Conservation (phyloP, 2,329 filamentous ascomycete genomes). For the Epichloe festucae region DNA sequence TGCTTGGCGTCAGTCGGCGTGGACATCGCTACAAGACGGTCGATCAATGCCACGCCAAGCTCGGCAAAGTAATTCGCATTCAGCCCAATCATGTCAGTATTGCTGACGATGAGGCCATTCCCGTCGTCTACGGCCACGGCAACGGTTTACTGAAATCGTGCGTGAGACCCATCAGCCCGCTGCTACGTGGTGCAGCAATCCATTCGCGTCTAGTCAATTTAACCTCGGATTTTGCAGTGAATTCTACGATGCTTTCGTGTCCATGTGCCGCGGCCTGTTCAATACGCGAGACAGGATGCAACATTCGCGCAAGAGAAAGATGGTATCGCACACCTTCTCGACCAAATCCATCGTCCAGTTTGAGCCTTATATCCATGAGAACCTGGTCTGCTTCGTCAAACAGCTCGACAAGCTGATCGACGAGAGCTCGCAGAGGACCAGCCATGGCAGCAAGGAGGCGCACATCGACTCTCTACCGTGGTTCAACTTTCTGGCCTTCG, state of each 20-base stretch:
- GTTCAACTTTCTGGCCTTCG: slow-evolving; percentile 48
- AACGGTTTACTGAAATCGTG: slow-evolving; percentile 63
- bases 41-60: slow-evolving; percentile 59
- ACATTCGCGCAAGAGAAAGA: slow-evolving; percentile 81
- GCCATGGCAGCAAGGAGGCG: slow-evolving; percentile 47
- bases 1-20: slow-evolving; percentile 51
- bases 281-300: slow-evolving; percentile 74
- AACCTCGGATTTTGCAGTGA: slow-evolving; percentile 35
- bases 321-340: slow-evolving; percentile 76
- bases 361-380: slow-evolving; percentile 76
- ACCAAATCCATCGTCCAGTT: slow-evolving; percentile 71
- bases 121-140: slow-evolving; percentile 64
- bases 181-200: not conserved
- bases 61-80: slow-evolving; percentile 70
- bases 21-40: slow-evolving; percentile 53
- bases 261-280: slow-evolving; percentile 74
- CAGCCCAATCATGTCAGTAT: slow-evolving; percentile 76
- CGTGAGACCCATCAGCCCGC: slow-evolving; percentile 8
- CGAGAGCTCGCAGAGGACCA: slow-evolving; percentile 29
- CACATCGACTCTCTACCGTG: slow-evolving; percentile 63
- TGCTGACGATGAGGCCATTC: slow-evolving; percentile 67
- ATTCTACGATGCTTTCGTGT: slow-evolving; percentile 87
- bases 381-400: slow-evolving; percentile 58
- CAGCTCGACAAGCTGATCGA: slow-evolving; percentile 56
- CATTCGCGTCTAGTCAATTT: slow-evolving; percentile 3